Conservation (phyloP, 768 basidiomycete species). For the Mycena belliarum region DNA sequence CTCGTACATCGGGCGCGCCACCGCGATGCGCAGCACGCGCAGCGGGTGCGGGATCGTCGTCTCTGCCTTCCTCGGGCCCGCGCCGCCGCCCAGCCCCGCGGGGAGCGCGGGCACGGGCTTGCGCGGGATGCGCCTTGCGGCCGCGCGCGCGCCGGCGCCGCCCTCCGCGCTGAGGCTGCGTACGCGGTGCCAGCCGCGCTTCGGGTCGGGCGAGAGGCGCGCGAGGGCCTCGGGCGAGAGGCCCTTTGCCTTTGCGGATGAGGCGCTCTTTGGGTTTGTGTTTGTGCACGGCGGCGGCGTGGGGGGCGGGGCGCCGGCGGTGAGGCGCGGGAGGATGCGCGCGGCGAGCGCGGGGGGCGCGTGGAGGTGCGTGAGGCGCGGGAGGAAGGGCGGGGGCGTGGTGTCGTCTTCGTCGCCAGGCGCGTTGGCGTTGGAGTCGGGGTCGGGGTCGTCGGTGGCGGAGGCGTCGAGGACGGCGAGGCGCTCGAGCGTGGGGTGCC, state of each 20-base stretch:
- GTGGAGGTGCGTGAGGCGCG: conserved; percentile 20
- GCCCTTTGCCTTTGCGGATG: neutral
- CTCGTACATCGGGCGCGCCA: conserved; percentile 19
- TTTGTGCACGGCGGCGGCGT: neutral
- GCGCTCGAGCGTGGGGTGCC: conserved; percentile 20
- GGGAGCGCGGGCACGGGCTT: neutral
- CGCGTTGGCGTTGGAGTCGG: neutral
- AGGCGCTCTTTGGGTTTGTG: no score
- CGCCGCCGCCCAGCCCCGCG: neutral
- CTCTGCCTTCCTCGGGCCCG: neutral
- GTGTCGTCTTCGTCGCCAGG: neutral
- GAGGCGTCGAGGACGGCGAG: conserved; percentile 16
- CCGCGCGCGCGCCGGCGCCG: neutral
- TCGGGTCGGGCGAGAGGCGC: conserved; percentile 16
- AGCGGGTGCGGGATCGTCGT: conserved; percentile 8
- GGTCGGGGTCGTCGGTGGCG: neutral
- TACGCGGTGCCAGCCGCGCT: conserved; percentile 1
- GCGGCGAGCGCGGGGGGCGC: conserved; percentile 15
- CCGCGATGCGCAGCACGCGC: conserved; percentile 16
- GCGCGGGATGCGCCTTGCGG: neutral
- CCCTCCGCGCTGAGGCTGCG: neutral
- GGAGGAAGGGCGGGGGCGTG: conserved; percentile 15
- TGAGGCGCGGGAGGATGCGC: conserved; percentile 4
- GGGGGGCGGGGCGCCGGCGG: neutral
- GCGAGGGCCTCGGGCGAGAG: conserved; percentile 16